These are phyloP conservation scores for Chlamydomonas reinhardtii DNA, from an alignment of 163 green algal species.

Conservation along the genomic window DNA sequence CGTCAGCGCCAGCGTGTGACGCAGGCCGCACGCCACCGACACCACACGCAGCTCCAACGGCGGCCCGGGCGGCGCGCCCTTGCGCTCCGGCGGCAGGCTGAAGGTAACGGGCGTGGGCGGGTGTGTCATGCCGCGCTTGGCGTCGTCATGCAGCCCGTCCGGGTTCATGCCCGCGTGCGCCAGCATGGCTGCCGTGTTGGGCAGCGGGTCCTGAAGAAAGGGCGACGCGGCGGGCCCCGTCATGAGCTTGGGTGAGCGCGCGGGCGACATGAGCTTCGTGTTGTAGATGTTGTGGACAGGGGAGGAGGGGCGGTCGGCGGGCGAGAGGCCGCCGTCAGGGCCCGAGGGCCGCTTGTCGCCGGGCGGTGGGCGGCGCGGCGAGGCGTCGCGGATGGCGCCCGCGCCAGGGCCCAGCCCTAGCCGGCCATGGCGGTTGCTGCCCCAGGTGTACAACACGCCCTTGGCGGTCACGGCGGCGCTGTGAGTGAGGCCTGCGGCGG, in stretches of 20 bases:
- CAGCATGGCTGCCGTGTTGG: conserved; percentile 38
- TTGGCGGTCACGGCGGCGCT: conserved; percentile 45
- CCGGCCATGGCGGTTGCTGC: conserved; percentile 49
- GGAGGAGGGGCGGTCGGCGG: not conserved
- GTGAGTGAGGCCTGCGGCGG: conserved; percentile 35
- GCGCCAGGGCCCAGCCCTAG: conserved; percentile 28
- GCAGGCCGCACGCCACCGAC: conserved; percentile 48
- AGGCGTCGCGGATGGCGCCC: not conserved
- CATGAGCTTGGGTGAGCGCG: not conserved
- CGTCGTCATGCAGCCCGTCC: conserved; percentile 24
- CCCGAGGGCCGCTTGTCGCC: not conserved
- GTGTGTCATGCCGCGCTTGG: conserved; percentile 17
- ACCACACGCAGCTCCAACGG: not conserved
- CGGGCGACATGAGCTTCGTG: not conserved
- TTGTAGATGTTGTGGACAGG: not conserved
- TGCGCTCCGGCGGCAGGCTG: too few relatives aligned
- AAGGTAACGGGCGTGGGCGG: conserved; percentile 16
- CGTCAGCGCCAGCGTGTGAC: conserved; percentile 58
- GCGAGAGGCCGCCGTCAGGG: not conserved
- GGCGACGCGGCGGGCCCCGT: not conserved
- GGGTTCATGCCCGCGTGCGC: conserved; percentile 17
- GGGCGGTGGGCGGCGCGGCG: too few relatives aligned
- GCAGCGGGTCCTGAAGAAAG: conserved; percentile 5
- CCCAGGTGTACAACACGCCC: conserved; percentile 56
- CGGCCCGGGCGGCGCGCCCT: too few relatives aligned